Percentiles rank a stretch among this genome's conserved stretches.
Conservation (phyloP, 768 basidiomycete genomes). For the Termitomyces sp. region DNA sequence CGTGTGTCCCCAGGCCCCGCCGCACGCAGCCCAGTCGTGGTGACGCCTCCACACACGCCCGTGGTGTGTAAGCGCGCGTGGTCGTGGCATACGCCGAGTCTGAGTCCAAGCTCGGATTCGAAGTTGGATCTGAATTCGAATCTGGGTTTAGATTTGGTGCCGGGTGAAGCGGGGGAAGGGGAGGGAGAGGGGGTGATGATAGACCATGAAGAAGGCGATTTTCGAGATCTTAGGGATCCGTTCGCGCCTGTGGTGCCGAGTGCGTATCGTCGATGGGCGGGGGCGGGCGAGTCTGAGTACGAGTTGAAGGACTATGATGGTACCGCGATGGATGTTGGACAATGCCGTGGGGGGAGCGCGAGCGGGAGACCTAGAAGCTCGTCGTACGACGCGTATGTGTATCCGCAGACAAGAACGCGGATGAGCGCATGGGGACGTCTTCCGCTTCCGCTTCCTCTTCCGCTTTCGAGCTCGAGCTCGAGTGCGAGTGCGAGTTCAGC, state of each 20-base stretch:
- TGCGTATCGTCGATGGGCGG: not conserved
- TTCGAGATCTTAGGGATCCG: conserved; percentile 9
- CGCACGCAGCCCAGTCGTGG: not conserved
- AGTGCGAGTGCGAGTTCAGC: not conserved
- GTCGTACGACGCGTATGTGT: not conserved
- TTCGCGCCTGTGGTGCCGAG: not conserved
- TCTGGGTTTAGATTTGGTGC: no score
- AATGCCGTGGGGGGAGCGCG: no score
- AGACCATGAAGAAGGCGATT: not conserved
- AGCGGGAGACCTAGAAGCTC: not conserved
- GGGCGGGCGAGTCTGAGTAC: not conserved
- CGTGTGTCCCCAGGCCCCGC: not conserved
- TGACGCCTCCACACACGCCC: not conserved
- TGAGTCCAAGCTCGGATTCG: no score
- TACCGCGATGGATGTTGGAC: no score
- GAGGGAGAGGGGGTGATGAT: no score
- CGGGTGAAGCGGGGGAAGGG: no score
- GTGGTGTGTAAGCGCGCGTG: not conserved
- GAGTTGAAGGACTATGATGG: no score
- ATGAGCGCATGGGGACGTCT: conserved; percentile 6
- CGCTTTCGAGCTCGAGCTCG: not conserved
- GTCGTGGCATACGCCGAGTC: not conserved
- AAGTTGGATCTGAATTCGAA: no score
- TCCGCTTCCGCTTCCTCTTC: not conserved
- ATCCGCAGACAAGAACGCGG: not conserved